Evolutionary conservation across 306 rosid genomes (phyloP), one percentile per base, ranked within the genome.

Genomic region (Cotoneaster glaucophyllus): DNA sequence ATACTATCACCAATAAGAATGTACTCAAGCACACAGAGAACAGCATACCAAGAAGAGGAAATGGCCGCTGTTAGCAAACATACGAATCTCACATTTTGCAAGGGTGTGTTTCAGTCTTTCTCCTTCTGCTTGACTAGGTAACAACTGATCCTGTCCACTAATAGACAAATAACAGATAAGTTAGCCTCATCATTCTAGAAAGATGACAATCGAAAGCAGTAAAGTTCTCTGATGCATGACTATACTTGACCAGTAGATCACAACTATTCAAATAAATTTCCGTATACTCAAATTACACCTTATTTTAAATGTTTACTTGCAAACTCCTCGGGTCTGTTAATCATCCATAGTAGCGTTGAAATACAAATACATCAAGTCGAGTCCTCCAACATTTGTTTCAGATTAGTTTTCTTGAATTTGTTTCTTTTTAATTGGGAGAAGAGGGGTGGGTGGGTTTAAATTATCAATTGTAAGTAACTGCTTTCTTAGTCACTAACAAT

Each of bases 131-230:
- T 57, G 78, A 71, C 92, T 90, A 29, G 97, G 92, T 25, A 95
- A 86, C 83, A 95, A 85, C 59, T 56, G 87, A 78, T 95, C 97
- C 71, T 75, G 85, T 74, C 92, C 97, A 69, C 99, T 95, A 74
- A 73, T 11, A 61, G 76, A 81, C 71, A 25, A 74, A 65, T 84
- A 78, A 83, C 28, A 75, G 56, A 41, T 71, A 78, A 78, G 41
- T 70, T 75, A 81, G 86, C 79, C 68, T 54, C 64, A 69, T 58
- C 41, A 65, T 48, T 77, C 25, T 66, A 67, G 15, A 79, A 65
- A 70, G 61, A 48, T 56, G 64, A 73, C 53, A 73, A 44, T 45
- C 71, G 75, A 74, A 52, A 57, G 71, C 74, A 39, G 45, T 26
- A 63, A 74, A 32, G 43, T 58, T 41, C 67, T 63, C 41, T 3